These are phyloP conservation scores for Shiraia bambusicola DNA, from an alignment of 2,329 filamentous ascomycete genomes.

Conservation along the genomic window DNA sequence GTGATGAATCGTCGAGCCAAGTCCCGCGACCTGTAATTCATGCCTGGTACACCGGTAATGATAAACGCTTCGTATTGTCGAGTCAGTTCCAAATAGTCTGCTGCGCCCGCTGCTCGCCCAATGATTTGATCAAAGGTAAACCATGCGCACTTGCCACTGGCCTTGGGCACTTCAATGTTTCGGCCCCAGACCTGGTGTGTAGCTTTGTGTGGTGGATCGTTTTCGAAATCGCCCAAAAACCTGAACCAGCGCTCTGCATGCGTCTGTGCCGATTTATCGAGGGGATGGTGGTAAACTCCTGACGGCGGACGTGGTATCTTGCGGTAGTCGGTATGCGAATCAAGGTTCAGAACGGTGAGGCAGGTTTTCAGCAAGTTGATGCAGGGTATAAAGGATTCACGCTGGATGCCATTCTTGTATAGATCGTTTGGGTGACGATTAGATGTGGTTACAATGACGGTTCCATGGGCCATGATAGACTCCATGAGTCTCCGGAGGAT, in stretches of 20 bases:
- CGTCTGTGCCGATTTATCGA: conserved; percentile 72
- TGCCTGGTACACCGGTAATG: conserved; percentile 85
- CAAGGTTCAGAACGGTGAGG: conserved; percentile 87
- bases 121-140: conserved; percentile 95
- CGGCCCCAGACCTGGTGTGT: conserved; percentile 89
- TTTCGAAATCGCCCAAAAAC: conserved; percentile 82
- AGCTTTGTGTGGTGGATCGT: conserved; percentile 73
- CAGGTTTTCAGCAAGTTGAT: conserved; percentile 86
- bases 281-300: conserved; percentile 88
- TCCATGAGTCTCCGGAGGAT: conserved; percentile 88
- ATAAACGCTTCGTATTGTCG: conserved; percentile 90
- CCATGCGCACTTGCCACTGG: conserved; percentile 83
- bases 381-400: conserved; percentile 91
- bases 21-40: conserved; percentile 85
- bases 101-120: conserved; percentile 82
- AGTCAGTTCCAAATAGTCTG: conserved; percentile 92
- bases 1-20: conserved; percentile 93
- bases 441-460: conserved; percentile 91
- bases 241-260: conserved; percentile 96
- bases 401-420: conserved; percentile 97
- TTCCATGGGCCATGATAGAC: conserved; percentile 91
- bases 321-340: conserved; percentile 94
- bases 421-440: conserved; percentile 96
- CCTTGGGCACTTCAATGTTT: conserved; percentile 81
- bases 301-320: conserved; percentile 92